phyloP scores from a whole-genome alignment of 148 eudicot species.

The Cornus controversa region DNA sequence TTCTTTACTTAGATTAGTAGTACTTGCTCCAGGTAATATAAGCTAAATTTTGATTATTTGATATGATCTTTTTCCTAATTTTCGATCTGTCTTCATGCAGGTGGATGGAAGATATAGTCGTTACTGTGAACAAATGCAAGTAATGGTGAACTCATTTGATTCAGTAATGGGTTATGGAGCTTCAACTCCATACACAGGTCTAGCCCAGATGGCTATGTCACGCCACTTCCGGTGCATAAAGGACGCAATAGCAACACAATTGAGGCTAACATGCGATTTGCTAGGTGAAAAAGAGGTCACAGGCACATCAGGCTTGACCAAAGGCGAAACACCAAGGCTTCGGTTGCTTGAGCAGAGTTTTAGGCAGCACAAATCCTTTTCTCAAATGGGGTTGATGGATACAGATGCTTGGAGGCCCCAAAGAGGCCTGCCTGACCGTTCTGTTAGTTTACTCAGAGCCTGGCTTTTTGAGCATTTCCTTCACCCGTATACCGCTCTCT shows the following conservation, averaged over 20 bases:
- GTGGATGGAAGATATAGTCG: conserved; percentile 77
- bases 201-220: conserved; percentile 89
- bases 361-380: conserved; percentile 71
- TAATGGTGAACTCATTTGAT: conserved; percentile 82
- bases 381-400: conserved; percentile 89
- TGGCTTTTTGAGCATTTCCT: conserved; percentile 94
- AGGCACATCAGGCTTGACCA: conserved; percentile 54
- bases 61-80: not conserved
- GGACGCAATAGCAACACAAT: conserved; percentile 59
- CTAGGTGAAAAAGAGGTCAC: conserved; percentile 67
- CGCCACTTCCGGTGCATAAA: conserved; percentile 79
- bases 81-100: conserved; percentile 20
- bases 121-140: conserved; percentile 87
- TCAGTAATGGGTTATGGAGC: conserved; percentile 76
- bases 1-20: too few relatives aligned
- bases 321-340: conserved; percentile 83
- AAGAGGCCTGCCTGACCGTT: conserved; percentile 80
- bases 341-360: conserved; percentile 64
- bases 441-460: conserved; percentile 68
- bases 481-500: conserved; percentile 64
- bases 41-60: not conserved
- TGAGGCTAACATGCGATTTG: conserved; percentile 60
- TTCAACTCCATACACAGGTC: conserved; percentile 62
- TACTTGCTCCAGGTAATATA: not conserved
- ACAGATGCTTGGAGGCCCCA: conserved; percentile 91